Conservation (phyloP, 371 early-diverging fungal genomes). For the Choanephora cucurbitarum region DNA sequence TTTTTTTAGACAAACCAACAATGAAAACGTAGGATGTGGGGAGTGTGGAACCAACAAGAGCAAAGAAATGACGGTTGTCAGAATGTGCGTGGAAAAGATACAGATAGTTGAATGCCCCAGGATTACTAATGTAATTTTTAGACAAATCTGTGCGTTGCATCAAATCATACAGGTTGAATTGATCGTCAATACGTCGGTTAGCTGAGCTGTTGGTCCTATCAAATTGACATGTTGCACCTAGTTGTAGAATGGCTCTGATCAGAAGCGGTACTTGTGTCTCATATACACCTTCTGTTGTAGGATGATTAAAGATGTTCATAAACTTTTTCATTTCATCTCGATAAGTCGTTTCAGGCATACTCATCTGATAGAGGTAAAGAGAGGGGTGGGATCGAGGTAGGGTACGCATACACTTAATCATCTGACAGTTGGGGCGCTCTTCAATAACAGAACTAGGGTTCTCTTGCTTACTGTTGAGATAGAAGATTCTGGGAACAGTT, state of each 20-base stretch:
- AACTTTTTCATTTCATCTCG: slow-evolving; percentile 70
- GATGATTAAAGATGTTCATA: slow-evolving; percentile 80
- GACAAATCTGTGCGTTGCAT: slow-evolving; percentile 33
- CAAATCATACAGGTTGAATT: slow-evolving; percentile 47
- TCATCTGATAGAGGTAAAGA: slow-evolving; percentile 74
- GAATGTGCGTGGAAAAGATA: slow-evolving; percentile 70
- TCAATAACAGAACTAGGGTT: slow-evolving; percentile 35
- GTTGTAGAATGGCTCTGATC: slow-evolving; percentile 76
- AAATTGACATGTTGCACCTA: slow-evolving; percentile 65
- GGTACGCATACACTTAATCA: slow-evolving; percentile 43
- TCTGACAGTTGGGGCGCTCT: slow-evolving; percentile 28
- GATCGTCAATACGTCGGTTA: slow-evolving; percentile 39
- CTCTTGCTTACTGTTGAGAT: slow-evolving; percentile 76
- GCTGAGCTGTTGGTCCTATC: slow-evolving; percentile 24
- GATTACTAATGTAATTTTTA: slow-evolving; percentile 40
- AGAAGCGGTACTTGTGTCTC: slow-evolving; percentile 84
- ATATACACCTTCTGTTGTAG: slow-evolving; percentile 90
- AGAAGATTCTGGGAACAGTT: slow-evolving; percentile 82
- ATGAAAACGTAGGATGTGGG: slow-evolving; percentile 64
- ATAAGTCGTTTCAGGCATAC: slow-evolving; percentile 80
- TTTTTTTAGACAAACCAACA: slow-evolving; percentile 66
- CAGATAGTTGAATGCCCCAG: slow-evolving; percentile 58
- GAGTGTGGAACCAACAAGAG: slow-evolving; percentile 64
- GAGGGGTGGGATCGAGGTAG: slow-evolving; percentile 71
- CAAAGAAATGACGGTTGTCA: slow-evolving; percentile 77